phyloP scores from a whole-genome alignment of 345 rosid genomes.

The Firmiana major region DNA sequence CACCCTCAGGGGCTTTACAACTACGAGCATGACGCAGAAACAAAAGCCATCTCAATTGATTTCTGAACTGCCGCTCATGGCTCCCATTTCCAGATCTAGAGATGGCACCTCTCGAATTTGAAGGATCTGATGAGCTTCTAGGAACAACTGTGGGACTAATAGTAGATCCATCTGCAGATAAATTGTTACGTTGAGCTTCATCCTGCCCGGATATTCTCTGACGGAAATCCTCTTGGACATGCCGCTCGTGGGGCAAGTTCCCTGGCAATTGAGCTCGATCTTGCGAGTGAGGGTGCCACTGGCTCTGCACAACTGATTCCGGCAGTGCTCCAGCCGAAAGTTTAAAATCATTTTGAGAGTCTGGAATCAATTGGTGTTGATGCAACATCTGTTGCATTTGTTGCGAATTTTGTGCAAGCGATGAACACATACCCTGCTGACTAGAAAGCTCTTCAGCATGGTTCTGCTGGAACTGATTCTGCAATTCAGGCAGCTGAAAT shows the following conservation, averaged over 20 bases:
- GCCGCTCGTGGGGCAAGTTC: constrained; percentile 57
- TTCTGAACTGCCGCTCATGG: constrained; percentile 51
- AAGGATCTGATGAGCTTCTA: constrained; percentile 43
- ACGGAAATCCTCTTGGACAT: constrained; percentile 66
- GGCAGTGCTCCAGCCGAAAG: constrained; percentile 44
- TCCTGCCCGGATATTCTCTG: constrained; percentile 69
- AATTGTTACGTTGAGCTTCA: constrained; percentile 73
- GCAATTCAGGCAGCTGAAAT: constrained; percentile 55
- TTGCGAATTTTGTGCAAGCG: constrained; percentile 50
- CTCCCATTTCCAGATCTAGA: constrained; percentile 50
- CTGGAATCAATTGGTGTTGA: constrained; percentile 48
- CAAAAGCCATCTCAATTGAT: constrained; percentile 87
- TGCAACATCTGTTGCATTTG: constrained; percentile 59
- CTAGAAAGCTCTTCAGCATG: constrained; percentile 46
- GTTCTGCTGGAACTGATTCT: constrained; percentile 67
- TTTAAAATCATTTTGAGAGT: constrained; percentile 48
- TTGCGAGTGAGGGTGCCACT: constrained; percentile 58
- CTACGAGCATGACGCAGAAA: constrained; percentile 80
- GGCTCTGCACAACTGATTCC: constrained; percentile 54
- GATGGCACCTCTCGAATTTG: constrained; percentile 36
- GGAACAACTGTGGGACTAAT: constrained; percentile 41
- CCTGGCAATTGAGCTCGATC: constrained; percentile 45
- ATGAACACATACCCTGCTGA: constrained; percentile 40
- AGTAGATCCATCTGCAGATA: constrained; percentile 55
- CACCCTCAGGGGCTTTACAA: constrained; percentile 81